phyloP scores from a whole-genome alignment of 345 rosid genomes.

The Pseudoturritis turrita region DNA sequence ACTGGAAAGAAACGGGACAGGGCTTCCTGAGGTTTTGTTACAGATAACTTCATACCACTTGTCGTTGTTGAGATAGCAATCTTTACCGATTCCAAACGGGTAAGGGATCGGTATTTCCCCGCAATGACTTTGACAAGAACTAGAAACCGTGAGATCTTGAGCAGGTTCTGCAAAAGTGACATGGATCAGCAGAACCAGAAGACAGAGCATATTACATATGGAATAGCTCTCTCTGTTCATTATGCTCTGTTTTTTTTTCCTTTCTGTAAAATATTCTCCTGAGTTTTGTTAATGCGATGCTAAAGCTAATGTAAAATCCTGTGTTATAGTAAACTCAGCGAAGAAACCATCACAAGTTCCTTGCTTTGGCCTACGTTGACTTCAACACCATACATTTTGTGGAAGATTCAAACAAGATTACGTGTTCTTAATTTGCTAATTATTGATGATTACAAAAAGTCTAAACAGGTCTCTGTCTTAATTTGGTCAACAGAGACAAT shows the following conservation, averaged over 20 bases:
- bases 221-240: conserved; percentile 13
- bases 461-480: not conserved
- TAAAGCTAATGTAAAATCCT: not conserved
- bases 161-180: not conserved
- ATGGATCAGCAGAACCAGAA: conserved; percentile 16
- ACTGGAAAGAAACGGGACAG: conserved; percentile 2
- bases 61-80: conserved; percentile 17
- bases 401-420: no score
- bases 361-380: not conserved
- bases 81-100: conserved; percentile 38
- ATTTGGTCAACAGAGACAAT: not conserved
- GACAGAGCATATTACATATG: not conserved
- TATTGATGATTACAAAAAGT: not conserved
- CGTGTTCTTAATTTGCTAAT: no score
- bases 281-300: conserved; percentile 2
- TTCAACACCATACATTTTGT: no score
- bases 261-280: not conserved
- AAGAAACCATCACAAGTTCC: not conserved
- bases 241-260: not conserved
- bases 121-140: conserved; percentile 29
- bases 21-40: not conserved
- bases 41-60: conserved; percentile 17
- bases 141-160: conserved; percentile 9
- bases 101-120: conserved; percentile 38
- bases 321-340: not conserved